These are phyloP conservation scores for Sisymbrium altissimum DNA, from an alignment of 345 rosid species.

Conservation along the genomic window DNA sequence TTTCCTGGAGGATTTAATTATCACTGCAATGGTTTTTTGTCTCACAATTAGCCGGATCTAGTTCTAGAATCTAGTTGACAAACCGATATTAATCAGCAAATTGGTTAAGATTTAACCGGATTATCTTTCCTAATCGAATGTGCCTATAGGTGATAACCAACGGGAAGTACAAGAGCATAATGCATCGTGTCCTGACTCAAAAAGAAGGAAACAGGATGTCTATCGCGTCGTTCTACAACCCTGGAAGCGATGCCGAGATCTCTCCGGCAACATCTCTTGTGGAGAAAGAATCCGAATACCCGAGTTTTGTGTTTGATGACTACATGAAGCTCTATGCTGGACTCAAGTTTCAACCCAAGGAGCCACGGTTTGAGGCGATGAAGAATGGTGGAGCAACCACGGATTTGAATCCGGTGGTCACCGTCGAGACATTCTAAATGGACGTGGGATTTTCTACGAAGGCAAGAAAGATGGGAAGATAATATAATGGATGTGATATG, in stretches of 20 bases:
- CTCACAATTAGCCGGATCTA: not conserved
- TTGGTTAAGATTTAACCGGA: not conserved
- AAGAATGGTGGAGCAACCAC: constrained; percentile 40
- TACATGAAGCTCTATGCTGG: constrained; percentile 84
- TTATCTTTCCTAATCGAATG: not conserved
- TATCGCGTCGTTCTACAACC: constrained; percentile 87
- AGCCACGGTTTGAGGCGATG: constrained; percentile 84
- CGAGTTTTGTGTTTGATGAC: constrained; percentile 80
- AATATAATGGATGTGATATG: not conserved
- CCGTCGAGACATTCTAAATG: constrained; percentile 38
- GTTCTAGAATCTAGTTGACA: not conserved
- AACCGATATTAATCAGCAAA: not conserved
- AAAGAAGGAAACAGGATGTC: constrained; percentile 84
- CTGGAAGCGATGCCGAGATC: constrained; percentile 75
- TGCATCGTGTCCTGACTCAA: constrained; percentile 77
- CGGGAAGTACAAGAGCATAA: constrained; percentile 84
- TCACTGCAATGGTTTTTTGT: no score
- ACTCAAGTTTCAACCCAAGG: constrained; percentile 81
- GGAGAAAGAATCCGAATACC: constrained; percentile 50
- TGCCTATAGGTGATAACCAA: constrained; percentile 68
- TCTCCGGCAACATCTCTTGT: constrained; percentile 63
- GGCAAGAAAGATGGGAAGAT: not conserved
- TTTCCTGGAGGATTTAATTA: no score
- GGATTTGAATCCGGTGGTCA: constrained; percentile 36
- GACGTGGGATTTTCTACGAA: not conserved